Evolutionary conservation across 2,329 filamentous ascomycete genomes (phyloP).

Genomic region (Gnomoniopsis sp.): DNA sequence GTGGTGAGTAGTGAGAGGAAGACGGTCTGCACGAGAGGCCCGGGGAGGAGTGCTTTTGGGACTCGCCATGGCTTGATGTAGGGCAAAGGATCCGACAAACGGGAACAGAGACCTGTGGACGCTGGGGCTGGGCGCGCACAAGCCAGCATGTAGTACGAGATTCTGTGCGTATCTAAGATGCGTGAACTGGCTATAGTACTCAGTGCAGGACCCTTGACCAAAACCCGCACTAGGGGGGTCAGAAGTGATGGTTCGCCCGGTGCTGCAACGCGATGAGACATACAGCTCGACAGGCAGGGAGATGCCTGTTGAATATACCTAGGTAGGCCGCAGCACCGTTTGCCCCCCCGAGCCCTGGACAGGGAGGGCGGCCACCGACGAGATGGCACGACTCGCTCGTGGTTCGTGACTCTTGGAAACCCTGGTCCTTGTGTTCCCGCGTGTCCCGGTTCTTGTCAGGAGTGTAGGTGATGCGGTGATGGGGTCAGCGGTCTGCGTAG

Average conservation of each 20-base stretch:
- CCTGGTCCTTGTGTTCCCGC: too few relatives aligned
- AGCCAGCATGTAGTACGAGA: background rate
- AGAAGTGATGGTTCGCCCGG: background rate
- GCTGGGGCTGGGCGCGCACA: background rate
- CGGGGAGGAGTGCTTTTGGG: background rate
- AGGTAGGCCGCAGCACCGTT: too few relatives aligned
- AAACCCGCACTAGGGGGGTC: background rate
- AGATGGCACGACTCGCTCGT: too few relatives aligned
- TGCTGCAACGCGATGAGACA: background rate
- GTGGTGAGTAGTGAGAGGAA: background rate
- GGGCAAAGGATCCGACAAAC: background rate
- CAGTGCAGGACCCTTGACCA: background rate
- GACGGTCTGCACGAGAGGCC: background rate
- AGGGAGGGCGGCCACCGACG: background rate
- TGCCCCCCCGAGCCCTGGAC: too few relatives aligned
- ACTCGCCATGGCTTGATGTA: background rate
- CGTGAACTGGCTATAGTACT: background rate
- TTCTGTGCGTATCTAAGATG: background rate
- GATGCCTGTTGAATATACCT: constrained; percentile 1
- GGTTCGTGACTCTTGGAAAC: too few relatives aligned
- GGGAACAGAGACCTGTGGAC: background rate
- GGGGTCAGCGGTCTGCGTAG: too few relatives aligned
- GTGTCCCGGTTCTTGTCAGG: too few relatives aligned
- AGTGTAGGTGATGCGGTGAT: too few relatives aligned
- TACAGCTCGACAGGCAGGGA: background rate